Percentiles rank a stretch among this genome's conserved stretches.
phyloP scores from a whole-genome alignment of 139 green algal species.

The Edaphochlamys debaryana region DNA sequence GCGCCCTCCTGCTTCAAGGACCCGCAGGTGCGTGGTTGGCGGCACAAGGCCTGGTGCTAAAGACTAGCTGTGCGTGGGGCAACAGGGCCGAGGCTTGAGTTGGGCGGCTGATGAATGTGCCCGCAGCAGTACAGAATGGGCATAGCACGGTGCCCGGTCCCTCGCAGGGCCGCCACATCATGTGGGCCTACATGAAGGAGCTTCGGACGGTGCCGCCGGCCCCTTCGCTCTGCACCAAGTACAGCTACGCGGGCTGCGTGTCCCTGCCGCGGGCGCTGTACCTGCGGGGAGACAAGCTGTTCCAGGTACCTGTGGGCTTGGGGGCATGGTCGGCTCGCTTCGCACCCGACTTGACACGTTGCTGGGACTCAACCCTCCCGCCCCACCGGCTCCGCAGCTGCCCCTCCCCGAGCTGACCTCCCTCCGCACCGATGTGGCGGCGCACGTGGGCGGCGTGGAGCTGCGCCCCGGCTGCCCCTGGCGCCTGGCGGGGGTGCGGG shows the following conservation, averaged over 20 bases:
- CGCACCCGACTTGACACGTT: too few species aligned
- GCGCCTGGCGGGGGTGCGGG: constrained; percentile 46
- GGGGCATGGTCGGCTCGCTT: too few species aligned
- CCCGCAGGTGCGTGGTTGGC: constrained; percentile 37
- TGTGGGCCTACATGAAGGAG: constrained; percentile 90
- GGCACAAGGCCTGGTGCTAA: too few species aligned
- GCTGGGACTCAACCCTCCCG: neutral
- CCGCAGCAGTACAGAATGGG: too few species aligned
- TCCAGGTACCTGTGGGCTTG: constrained; percentile 45
- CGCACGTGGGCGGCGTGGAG: constrained; percentile 4
- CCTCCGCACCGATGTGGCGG: constrained; percentile 36
- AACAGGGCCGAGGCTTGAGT: too few species aligned
- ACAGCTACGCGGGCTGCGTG: constrained; percentile 50
- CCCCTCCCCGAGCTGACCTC: constrained; percentile 49
- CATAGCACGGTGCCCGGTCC: too few species aligned
- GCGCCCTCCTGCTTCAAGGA: constrained; percentile 56
- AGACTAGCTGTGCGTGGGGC: too few species aligned
- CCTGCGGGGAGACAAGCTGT: constrained; percentile 49
- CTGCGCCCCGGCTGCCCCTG: constrained; percentile 12
- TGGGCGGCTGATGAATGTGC: too few species aligned
- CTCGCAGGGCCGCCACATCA: constrained; percentile 71
- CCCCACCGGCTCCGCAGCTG: neutral
- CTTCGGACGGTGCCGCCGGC: constrained; percentile 47
- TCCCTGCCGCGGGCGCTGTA: constrained; percentile 58
- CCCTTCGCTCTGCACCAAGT: constrained; percentile 53